Percentiles rank a stretch among this genome's conserved stretches.
Conservation (phyloP, 2,329 filamentous ascomycete genomes). For the Phaeomoniella chlamydospora region DNA sequence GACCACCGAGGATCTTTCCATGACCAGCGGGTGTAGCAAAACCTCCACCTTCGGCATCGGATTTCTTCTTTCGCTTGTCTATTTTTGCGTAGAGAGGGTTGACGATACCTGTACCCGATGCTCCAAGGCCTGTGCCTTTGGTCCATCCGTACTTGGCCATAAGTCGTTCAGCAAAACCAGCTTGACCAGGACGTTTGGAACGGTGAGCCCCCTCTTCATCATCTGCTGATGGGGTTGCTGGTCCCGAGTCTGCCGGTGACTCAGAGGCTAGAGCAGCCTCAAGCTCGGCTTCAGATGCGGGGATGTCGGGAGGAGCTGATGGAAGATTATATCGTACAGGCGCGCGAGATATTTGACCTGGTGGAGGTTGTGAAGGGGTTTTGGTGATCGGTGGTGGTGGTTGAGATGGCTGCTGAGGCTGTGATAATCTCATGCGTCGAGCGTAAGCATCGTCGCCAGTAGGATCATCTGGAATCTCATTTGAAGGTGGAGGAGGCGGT, state of each 20-base stretch:
- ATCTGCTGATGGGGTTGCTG: conserved; percentile 12
- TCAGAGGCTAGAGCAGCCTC: conserved; percentile 25
- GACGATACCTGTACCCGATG: conserved; percentile 66
- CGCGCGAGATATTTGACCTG: conserved; percentile 52
- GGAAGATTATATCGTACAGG: conserved; percentile 59
- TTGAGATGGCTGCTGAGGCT: conserved; percentile 20
- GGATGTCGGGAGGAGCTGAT: conserved; percentile 35
- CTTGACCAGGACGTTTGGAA: conserved; percentile 60
- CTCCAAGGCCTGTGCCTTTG: conserved; percentile 75
- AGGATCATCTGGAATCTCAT: conserved; percentile 38
- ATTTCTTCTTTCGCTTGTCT: conserved; percentile 69
- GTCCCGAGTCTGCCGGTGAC: conserved; percentile 22
- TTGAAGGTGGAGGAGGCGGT: conserved; percentile 22
- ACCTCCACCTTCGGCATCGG: conserved; percentile 65
- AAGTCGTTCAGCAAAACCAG: conserved; percentile 72
- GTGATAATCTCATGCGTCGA: conserved; percentile 44
- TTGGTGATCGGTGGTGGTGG: conserved; percentile 18
- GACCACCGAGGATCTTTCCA: conserved; percentile 68
- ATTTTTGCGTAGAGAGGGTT: conserved; percentile 71
- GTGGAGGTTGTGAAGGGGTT: conserved; percentile 20
- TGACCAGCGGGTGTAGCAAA: conserved; percentile 55
- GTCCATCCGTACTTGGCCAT: conserved; percentile 93
- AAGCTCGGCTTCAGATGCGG: conserved; percentile 36
- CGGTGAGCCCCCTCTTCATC: conserved; percentile 29
- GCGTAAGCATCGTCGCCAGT: conserved; percentile 58